Evolutionary conservation across 805 yeast genomes (phyloP).

Genomic region (Scheffersomyces stipitis): DNA sequence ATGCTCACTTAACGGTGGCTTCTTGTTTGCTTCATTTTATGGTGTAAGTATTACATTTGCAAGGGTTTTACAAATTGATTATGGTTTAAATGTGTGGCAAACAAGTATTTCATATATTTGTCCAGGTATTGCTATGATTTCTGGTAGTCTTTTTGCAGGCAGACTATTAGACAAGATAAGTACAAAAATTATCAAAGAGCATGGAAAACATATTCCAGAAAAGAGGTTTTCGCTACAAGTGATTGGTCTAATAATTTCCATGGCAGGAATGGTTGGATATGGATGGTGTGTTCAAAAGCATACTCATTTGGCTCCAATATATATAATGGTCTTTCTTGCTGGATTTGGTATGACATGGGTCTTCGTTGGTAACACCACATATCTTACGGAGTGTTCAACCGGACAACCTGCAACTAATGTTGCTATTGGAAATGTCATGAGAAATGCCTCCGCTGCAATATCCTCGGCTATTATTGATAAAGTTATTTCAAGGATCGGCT

Average conservation of each 20-base stretch:
- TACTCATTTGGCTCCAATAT: conserved; percentile 37
- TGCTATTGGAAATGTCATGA: conserved; percentile 52
- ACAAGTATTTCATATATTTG: conserved; percentile 50
- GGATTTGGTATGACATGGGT: conserved; percentile 60
- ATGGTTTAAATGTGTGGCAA: conserved; percentile 33
- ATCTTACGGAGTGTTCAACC: conserved; percentile 49
- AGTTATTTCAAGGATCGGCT: conserved; percentile 36
- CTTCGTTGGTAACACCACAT: conserved; percentile 52
- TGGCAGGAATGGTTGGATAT: conserved; percentile 48
- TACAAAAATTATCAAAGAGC: conserved; percentile 22
- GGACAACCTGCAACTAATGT: conserved; percentile 53
- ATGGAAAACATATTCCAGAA: conserved; percentile 44
- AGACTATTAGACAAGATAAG: conserved; percentile 43
- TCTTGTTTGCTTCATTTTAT: conserved; percentile 55
- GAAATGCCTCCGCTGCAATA: conserved; percentile 55
- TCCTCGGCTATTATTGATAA: conserved; percentile 47
- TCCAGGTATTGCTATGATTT: conserved; percentile 50
- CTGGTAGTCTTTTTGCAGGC: conserved; percentile 52
- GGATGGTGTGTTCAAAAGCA: conserved; percentile 51
- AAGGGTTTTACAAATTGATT: conserved; percentile 34
- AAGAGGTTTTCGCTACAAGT: conserved; percentile 44
- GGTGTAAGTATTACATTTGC: conserved; percentile 53
- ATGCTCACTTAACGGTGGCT: conserved; percentile 47
- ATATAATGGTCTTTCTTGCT: conserved; percentile 44
- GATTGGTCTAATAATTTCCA: conserved; percentile 42